These are phyloP conservation scores for Yamadazyma epiphylla DNA, from an alignment of 1,139 yeast genomes.

Conservation along the genomic window DNA sequence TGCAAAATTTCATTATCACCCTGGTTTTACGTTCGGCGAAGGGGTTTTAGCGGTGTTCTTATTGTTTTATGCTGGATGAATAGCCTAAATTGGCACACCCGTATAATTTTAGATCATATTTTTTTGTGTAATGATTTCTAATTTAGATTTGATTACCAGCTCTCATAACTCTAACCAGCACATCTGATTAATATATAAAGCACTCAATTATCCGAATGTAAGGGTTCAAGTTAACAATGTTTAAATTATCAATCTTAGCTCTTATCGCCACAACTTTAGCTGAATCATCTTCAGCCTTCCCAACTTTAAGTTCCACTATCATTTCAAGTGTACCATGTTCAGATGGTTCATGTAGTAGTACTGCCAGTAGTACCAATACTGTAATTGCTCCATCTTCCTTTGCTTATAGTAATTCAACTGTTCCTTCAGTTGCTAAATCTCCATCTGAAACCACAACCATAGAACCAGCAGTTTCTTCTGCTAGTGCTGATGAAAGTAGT, in stretches of 20 bases:
- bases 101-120: no score
- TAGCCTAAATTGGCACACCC: no score
- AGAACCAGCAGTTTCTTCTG: constrained; percentile 3
- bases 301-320: constrained; percentile 26
- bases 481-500: constrained; percentile 7
- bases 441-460: constrained; percentile 2
- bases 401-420: constrained; percentile 18
- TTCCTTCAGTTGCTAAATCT: constrained; percentile 6
- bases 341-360: constrained; percentile 9
- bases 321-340: constrained; percentile 21
- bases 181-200: background rate
- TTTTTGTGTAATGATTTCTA: no score
- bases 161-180: background rate
- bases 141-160: constrained; percentile 3
- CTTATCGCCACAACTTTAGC: constrained; percentile 21
- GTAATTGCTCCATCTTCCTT: constrained; percentile 25
- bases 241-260: constrained; percentile 2
- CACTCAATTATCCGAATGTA: background rate
- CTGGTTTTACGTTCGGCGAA: no score
- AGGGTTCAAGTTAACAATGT: constrained; percentile 1
- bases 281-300: constrained; percentile 13
- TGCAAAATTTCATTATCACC: no score
- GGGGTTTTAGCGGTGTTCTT: no score
- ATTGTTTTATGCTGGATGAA: no score
- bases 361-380: constrained; percentile 2